Evolutionary conservation across 345 rosid genomes (phyloP).

Genomic region (Lepidium africanum): DNA sequence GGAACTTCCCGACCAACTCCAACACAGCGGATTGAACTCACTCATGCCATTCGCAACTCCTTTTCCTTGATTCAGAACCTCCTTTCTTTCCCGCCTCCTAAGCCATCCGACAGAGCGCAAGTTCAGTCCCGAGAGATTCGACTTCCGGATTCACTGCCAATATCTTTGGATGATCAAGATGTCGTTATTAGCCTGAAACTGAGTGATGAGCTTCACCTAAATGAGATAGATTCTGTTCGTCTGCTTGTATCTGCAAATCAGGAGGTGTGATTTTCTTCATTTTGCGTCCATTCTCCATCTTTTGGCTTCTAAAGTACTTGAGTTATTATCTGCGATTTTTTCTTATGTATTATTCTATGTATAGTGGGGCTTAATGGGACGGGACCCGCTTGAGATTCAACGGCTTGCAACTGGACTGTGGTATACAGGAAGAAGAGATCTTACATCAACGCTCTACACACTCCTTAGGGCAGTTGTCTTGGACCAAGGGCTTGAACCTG

Average conservation of each 20-base stretch:
- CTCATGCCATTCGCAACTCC: slow-evolving; percentile 69
- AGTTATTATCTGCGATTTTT: neutral
- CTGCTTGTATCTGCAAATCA: slow-evolving; percentile 86
- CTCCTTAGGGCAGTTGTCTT: slow-evolving; percentile 88
- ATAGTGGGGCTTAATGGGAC: slow-evolving; percentile 84
- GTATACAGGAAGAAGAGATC: slow-evolving; percentile 91
- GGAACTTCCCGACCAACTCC: slow-evolving; percentile 61
- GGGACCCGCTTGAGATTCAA: slow-evolving; percentile 68
- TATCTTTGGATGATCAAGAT: slow-evolving; percentile 84
- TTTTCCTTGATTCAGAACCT: slow-evolving; percentile 58
- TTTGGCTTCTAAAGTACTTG: neutral
- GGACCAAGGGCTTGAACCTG: slow-evolving; percentile 75
- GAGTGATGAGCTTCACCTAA: slow-evolving; percentile 88
- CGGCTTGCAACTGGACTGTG: slow-evolving; percentile 93
- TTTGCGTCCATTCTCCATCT: slow-evolving; percentile 15
- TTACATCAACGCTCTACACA: slow-evolving; percentile 62
- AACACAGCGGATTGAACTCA: slow-evolving; percentile 62
- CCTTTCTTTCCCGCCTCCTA: slow-evolving; percentile 80
- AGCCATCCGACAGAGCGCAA: slow-evolving; percentile 65
- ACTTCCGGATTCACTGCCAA: slow-evolving; percentile 77
- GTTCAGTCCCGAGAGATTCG: slow-evolving; percentile 75
- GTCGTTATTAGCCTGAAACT: slow-evolving; percentile 69
- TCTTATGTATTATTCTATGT: slow-evolving; percentile 11
- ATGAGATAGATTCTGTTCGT: slow-evolving; percentile 78
- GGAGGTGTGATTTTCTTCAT: slow-evolving; percentile 44